Percentiles rank a stretch among this genome's conserved stretches.
phyloP scores from a whole-genome alignment of 192 early-diverging fungal species.

The Geosiphon pyriformis region DNA sequence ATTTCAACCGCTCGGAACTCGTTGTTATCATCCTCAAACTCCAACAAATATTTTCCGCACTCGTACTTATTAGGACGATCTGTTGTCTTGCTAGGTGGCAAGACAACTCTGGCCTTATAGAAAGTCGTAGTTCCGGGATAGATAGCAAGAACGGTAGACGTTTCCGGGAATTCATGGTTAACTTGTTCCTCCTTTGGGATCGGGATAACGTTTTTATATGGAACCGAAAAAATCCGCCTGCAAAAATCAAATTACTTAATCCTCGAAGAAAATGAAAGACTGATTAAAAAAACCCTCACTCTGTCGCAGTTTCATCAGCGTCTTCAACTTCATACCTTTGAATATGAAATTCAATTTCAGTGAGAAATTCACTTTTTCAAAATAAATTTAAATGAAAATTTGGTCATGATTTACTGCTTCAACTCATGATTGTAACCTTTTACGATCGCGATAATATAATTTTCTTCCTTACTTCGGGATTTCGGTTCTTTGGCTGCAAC shows the following conservation, averaged over 20 bases:
- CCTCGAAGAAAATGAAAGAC: not conserved
- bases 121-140: conserved; percentile 54
- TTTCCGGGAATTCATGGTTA: conserved; percentile 35
- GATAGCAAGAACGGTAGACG: conserved; percentile 42
- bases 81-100: conserved; percentile 44
- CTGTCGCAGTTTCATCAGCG: conserved; percentile 45
- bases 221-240: conserved; percentile 30
- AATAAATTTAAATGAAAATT: not conserved
- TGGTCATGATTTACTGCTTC: conserved; percentile 49
- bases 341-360: not conserved
- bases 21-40: conserved; percentile 11
- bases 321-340: conserved; percentile 51
- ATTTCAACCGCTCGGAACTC: not conserved
- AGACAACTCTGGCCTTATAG: conserved; percentile 45
- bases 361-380: not conserved
- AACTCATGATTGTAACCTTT: conserved; percentile 41
- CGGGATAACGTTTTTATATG: conserved; percentile 36
- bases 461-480: conserved; percentile 45
- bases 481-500: conserved; percentile 48
- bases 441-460: conserved; percentile 49
- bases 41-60: not conserved
- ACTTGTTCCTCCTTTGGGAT: conserved; percentile 40
- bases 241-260: not conserved
- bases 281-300: conserved; percentile 4
- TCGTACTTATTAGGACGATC: not conserved